A percentile compares a stretch with the other conserved stretches of the same genome.
phyloP scores from a whole-genome alignment of 441 rosid genomes.

The Aleurites moluccanus region DNA sequence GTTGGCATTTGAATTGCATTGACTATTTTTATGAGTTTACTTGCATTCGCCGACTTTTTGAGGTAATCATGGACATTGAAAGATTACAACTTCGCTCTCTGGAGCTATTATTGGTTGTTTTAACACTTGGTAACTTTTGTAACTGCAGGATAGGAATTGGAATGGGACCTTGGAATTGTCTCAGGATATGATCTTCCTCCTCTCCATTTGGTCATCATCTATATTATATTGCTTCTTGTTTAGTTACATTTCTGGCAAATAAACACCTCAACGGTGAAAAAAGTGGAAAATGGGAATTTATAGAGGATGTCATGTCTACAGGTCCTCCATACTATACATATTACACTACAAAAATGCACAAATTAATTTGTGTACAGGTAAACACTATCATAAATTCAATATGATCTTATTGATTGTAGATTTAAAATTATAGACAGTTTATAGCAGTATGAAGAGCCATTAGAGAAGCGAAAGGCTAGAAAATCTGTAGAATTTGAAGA shows the following conservation, averaged over 20 bases:
- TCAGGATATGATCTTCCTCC: conserved; percentile 22
- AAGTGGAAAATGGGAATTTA: neutral
- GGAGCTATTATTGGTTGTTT: neutral
- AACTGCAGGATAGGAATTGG: conserved; percentile 36
- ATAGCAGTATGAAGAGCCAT: neutral
- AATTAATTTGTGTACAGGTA: neutral
- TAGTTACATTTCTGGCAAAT: neutral
- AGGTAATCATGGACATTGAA: conserved; percentile 35
- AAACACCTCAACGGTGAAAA: neutral
- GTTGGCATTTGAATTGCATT: conserved; percentile 55
- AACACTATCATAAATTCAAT: neutral
- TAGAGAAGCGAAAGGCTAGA: neutral
- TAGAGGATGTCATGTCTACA: neutral
- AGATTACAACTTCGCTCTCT: neutral
- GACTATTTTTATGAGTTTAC: conserved; percentile 47
- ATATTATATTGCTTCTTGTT: neutral
- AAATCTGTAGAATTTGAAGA: neutral
- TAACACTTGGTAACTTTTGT: neutral
- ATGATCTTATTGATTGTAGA: neutral
- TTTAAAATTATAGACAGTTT: neutral
- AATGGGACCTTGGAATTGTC: conserved; percentile 41
- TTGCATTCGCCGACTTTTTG: conserved; percentile 41
- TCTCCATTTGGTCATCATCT: conserved; percentile 10
- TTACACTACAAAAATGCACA: neutral
- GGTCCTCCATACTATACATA: too few species aligned